Evolutionary conservation across 768 basidiomycete genomes (phyloP), one percentile per base, ranked within the genome.

Genomic region (Tylopilus sp.): DNA sequence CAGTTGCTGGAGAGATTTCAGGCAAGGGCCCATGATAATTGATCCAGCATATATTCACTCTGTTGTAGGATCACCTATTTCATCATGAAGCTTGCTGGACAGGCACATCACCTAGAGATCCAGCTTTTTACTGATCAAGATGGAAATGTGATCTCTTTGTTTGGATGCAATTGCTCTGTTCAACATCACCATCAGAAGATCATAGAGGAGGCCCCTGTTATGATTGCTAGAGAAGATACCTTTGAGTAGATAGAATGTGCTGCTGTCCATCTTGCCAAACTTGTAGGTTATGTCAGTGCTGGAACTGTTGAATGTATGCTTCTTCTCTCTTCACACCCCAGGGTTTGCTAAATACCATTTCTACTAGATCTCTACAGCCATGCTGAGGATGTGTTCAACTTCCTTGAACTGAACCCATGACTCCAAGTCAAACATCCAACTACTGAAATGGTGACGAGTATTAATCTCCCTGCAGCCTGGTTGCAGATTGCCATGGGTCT

Each of bases 141-240:
- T 68, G 97, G 97, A 51, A 95, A 97, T 69, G 97, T 97, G 25
- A 98, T 99, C 62, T 98, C 97, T 39, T 79, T 99, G 49, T 99
- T 99, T 65, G 97, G 97, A 63, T 95, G 97, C 62, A 97, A 98
- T 69, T 99, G 97, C 69, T 99, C 97, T 50, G 97, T 99, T 42
- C 97, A 99, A 71, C 88, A 97, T 61, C 89, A 97, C 49, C 97
- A 99, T 71, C 97, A 98, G 71, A 99, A 99, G 77, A 99, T 99
- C 61, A 99, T 99, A 56, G 97, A 99, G 73, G 97, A 99, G 70
- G 97, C 97, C 3, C 97, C 97, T 9, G 95, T 99, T 31, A 98
- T 95, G 4, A 98, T 99, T 58, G 97, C 97, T 8, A 86, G 85
- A 55, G 85, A 86, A 39, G 86, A 90, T 18, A 93, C 82, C 8